A percentile compares a stretch with the other conserved stretches of the same genome.
Conservation (phyloP, 176 grass and related monocot species). For the Musa acuminata region DNA sequence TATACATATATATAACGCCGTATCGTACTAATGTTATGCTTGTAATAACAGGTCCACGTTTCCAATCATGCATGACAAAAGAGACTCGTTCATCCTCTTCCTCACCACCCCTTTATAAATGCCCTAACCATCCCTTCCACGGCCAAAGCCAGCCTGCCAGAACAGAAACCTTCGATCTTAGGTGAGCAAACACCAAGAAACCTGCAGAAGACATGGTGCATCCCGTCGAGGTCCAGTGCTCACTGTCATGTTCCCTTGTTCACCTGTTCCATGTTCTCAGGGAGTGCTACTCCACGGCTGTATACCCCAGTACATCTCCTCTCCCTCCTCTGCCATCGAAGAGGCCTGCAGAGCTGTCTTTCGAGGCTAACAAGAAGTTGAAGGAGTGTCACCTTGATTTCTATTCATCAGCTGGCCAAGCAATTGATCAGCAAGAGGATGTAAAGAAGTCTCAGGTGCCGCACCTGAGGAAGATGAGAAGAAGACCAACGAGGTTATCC, state of each 20-base stretch:
- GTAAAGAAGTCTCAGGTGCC: not conserved
- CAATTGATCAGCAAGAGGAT: not conserved
- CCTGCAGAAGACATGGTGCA: not conserved
- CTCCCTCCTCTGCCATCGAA: not conserved
- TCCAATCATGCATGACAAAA: too few relatives aligned
- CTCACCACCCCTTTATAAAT: too few relatives aligned
- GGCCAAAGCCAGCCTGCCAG: too few relatives aligned
- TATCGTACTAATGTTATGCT: too few relatives aligned
- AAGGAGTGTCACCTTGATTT: not conserved
- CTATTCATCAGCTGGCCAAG: too few relatives aligned
- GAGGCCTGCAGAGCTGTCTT: not conserved
- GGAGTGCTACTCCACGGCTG: not conserved
- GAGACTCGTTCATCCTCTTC: too few relatives aligned
- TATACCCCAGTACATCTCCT: not conserved
- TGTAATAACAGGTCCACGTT: too few relatives aligned
- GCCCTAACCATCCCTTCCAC: too few relatives aligned
- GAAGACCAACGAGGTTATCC: conserved; percentile 42
- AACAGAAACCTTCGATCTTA: too few relatives aligned
- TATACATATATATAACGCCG: too few relatives aligned
- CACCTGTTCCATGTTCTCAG: not conserved
- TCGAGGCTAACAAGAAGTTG: not conserved
- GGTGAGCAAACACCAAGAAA: too few relatives aligned
- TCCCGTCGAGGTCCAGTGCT: conserved; percentile 1
- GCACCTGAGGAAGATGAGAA: conserved; percentile 18
- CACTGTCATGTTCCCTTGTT: not conserved